Base-by-base conservation (phyloP, 495 filamentous ascomycete genomes). In the Lasiosphaeria hispida region DNA sequence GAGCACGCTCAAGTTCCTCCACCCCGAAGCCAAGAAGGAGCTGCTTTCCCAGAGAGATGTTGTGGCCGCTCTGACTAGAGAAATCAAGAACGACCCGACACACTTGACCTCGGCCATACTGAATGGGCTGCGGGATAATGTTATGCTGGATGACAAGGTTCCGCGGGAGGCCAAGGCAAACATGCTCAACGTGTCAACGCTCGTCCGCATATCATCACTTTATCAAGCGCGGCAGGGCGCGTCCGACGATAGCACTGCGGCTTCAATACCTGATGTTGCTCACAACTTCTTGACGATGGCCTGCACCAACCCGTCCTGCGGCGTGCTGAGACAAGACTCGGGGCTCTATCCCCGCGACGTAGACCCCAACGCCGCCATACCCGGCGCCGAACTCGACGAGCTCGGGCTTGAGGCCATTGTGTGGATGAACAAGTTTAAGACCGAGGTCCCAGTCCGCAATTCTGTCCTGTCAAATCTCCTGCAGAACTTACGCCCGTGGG, bases 401-500 rank as follows among this genome's bases (percentile, higher is more conserved):
- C 70, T 89, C 41, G 88, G 86, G 0, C 73, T 93, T 7, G 87
- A 91, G 61, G 83, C 82, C 39, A 71, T 85, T 23, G 78, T 81
- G 2, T 88, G 86, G 76, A 83, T 85, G 65, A 81, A 85, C 65
- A 87, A 81, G 49, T 89, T 83, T 63, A 77, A 76, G 34, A 78
- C 80, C 15, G 77, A 81, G 3, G 76, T 90, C n/a, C 84, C 87
- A 10, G 82, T 96, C 1, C 81, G 86, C 23, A 97, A 96, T 58
- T 82, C 76, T 13, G 85, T 81, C 1, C 69, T 98, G 15, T 85
- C 87, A 3, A 81, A 86, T 23, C 90, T 97, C 58, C 78, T 89
- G 7, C 86, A 87, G 61, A 83, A 75, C n/a, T 80, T 99, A 38
- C 86, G 90, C 18, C 92, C 95, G 5, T 91, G 94, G 76, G 83